These are phyloP conservation scores for Plenodomus biglobosus DNA, from an alignment of 2,329 filamentous ascomycete species.

Conservation along the genomic window DNA sequence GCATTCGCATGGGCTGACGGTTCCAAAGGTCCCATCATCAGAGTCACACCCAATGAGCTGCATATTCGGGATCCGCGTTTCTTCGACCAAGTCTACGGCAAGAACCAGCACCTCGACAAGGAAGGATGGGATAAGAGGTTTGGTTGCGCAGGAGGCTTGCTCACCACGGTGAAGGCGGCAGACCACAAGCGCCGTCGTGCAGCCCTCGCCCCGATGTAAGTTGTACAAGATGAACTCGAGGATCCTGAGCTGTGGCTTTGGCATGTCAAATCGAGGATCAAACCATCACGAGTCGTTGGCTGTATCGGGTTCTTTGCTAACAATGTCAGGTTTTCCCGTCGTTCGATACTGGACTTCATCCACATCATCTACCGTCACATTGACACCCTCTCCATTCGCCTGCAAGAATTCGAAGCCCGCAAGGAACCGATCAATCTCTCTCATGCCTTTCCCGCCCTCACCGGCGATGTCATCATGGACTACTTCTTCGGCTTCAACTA, in stretches of 20 bases:
- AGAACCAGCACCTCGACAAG: slow-evolving; percentile 36
- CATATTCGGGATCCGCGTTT: slow-evolving; percentile 48
- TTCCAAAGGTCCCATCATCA: slow-evolving; percentile 44
- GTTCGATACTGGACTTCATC: slow-evolving; percentile 39
- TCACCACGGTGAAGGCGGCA: slow-evolving; percentile 32
- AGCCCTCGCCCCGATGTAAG: slow-evolving; percentile 37
- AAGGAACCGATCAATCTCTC: slow-evolving; percentile 36
- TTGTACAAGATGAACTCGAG: background rate
- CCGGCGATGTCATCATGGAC: slow-evolving; percentile 51
- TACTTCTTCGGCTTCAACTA: slow-evolving; percentile 46
- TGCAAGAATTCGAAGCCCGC: slow-evolving; percentile 33
- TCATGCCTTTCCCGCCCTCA: slow-evolving; percentile 45
- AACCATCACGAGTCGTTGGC: too few species aligned
- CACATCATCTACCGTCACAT: slow-evolving; percentile 42
- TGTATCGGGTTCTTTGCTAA: background rate
- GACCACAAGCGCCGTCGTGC: slow-evolving; percentile 37
- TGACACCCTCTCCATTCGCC: slow-evolving; percentile 32
- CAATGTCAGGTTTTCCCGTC: slow-evolving; percentile 38
- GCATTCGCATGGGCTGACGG: background rate
- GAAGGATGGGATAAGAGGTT: slow-evolving; percentile 41
- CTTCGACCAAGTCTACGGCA: slow-evolving; percentile 41
- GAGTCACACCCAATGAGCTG: slow-evolving; percentile 48
- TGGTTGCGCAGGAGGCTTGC: slow-evolving; percentile 29
- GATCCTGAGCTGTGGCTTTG: too few species aligned
- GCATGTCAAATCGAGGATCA: too few species aligned